phyloP scores from a whole-genome alignment of 2,329 filamentous ascomycete genomes.

The Elsinoe ampelina region DNA sequence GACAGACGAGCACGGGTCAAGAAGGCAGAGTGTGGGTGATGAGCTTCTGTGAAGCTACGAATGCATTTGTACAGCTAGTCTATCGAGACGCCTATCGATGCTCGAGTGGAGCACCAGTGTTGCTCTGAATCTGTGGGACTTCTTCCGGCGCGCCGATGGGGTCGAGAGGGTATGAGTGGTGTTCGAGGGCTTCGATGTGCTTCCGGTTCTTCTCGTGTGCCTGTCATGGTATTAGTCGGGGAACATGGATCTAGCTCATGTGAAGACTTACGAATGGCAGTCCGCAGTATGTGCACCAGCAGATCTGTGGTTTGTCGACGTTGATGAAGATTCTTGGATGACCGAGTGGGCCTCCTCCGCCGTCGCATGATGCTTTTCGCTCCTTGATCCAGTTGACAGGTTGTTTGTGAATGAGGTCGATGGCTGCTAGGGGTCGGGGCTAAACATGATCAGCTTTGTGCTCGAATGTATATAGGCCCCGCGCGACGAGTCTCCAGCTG shows the following conservation, averaged over 20 bases:
- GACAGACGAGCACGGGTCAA: too few species aligned
- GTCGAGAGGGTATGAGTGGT: slow-evolving; percentile 65
- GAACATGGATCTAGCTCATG: too few species aligned
- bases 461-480: not conserved
- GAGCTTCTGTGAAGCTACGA: not conserved
- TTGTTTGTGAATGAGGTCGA: slow-evolving; percentile 92
- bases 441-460: slow-evolving; percentile 33
- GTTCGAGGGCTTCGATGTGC: slow-evolving; percentile 71
- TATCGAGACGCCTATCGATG: slow-evolving; percentile 43
- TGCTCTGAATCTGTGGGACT: slow-evolving; percentile 47
- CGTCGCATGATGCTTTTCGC: slow-evolving; percentile 75
- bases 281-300: slow-evolving; percentile 84
- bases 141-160: slow-evolving; percentile 51
- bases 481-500: too few species aligned
- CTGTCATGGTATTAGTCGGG: slow-evolving; percentile 37
- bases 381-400: slow-evolving; percentile 87
- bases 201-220: slow-evolving; percentile 82
- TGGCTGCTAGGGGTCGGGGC: slow-evolving; percentile 83
- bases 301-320: slow-evolving; percentile 91
- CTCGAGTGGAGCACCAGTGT: slow-evolving; percentile 49
- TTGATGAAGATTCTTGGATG: slow-evolving; percentile 97
- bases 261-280: slow-evolving; percentile 63
- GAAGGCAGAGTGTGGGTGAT: not conserved
- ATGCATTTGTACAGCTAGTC: not conserved
- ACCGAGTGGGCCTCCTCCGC: slow-evolving; percentile 79